These are phyloP conservation scores for Neophaeococcomyces mojaviensis DNA, from an alignment of 2,329 filamentous ascomycete species.

Conservation along the genomic window DNA sequence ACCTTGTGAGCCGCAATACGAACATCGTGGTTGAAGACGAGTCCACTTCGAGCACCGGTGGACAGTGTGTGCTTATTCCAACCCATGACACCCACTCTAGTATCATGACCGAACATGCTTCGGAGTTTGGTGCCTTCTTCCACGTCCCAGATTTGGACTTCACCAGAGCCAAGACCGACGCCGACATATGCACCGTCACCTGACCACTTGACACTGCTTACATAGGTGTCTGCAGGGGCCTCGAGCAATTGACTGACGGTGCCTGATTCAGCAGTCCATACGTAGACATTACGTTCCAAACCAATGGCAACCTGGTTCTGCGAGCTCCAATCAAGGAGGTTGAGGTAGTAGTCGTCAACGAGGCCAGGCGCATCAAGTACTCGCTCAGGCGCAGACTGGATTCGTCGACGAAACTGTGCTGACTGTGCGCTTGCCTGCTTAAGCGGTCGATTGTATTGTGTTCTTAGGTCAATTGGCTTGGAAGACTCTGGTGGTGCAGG, in stretches of 20 bases:
- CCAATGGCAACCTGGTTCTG: constrained; percentile 97
- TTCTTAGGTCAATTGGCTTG: constrained; percentile 92
- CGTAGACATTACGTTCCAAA: constrained; percentile 91
- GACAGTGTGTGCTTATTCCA: constrained; percentile 99
- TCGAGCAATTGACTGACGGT: constrained; percentile 83
- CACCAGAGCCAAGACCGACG: constrained; percentile 87
- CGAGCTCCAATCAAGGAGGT: constrained; percentile 96
- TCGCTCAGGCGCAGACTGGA: constrained; percentile 89
- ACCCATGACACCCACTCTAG: constrained; percentile 93
- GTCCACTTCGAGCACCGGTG: constrained; percentile 85
- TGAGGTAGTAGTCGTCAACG: constrained; percentile 98
- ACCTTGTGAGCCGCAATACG: constrained; percentile 97
- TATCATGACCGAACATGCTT: constrained; percentile 97
- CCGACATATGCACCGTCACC: constrained; percentile 93
- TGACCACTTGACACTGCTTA: constrained; percentile 98
- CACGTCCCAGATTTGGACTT: constrained; percentile 75
- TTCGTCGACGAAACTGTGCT: constrained; percentile 82
- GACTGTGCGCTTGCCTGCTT: constrained; percentile 66
- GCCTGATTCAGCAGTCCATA: constrained; percentile 95
- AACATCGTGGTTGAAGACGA: constrained; percentile 91
- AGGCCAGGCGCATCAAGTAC: constrained; percentile 93
- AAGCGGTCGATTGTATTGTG: constrained; percentile 95
- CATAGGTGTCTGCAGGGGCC: constrained; percentile 81
- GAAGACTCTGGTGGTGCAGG: constrained; percentile 95
- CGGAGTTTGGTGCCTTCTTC: constrained; percentile 91